These are phyloP conservation scores for Fraxinus floribunda DNA, from an alignment of 305 asterid species.

Conservation along the genomic window DNA sequence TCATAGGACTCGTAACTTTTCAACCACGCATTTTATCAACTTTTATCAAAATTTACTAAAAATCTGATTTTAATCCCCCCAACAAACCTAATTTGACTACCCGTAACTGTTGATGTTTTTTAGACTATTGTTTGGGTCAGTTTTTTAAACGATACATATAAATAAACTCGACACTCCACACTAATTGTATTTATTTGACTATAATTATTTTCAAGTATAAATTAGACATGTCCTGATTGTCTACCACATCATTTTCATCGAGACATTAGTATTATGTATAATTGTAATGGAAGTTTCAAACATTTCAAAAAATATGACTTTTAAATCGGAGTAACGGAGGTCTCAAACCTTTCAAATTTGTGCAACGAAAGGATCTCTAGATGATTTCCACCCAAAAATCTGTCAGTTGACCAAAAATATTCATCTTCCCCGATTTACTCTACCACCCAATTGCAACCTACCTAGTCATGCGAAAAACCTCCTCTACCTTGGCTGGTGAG, in stretches of 20 bases:
- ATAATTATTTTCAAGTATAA: neutral
- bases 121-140: neutral
- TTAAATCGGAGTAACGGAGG: neutral
- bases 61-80: too few species aligned
- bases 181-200: neutral
- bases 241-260: neutral
- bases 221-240: neutral
- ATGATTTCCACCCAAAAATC: neutral
- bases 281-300: neutral
- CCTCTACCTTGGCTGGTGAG: neutral
- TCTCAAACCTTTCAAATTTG: neutral
- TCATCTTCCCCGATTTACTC: neutral
- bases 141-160: neutral
- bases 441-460: neutral
- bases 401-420: neutral
- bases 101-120: neutral
- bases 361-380: neutral
- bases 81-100: neutral
- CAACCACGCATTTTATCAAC: too few species aligned
- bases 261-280: neutral
- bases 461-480: neutral
- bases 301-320: neutral
- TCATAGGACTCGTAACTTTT: too few species aligned
- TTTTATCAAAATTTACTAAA: too few species aligned
- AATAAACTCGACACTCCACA: neutral